These are phyloP conservation scores for Passiflora organensis DNA, from an alignment of 345 rosid genomes.

Conservation along the genomic window DNA sequence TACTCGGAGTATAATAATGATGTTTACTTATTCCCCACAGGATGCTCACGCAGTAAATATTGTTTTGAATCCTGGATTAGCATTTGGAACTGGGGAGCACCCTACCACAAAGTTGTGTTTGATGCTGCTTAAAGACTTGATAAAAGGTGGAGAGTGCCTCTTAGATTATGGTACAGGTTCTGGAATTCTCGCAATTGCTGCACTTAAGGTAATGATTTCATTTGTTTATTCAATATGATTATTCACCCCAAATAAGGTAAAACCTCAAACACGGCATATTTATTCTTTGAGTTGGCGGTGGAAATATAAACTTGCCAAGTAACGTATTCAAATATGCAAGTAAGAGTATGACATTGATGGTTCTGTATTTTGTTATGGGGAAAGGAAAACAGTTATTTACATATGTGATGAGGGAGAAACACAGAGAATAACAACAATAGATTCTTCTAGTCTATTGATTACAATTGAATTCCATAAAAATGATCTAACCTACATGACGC, in stretches of 20 bases:
- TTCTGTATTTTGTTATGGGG: no score
- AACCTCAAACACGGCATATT: background rate
- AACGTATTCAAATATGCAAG: no score
- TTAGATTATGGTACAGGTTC: constrained; percentile 94
- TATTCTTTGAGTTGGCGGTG: no score
- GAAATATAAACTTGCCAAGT: no score
- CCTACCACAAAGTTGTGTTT: constrained; percentile 71
- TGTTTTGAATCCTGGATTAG: constrained; percentile 75
- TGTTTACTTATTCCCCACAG: constrained; percentile 30
- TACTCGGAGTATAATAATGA: background rate
- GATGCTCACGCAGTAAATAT: constrained; percentile 59
- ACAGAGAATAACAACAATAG: no score
- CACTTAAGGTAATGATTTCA: constrained; percentile 52
- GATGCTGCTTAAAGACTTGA: constrained; percentile 47
- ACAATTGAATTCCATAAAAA: no score
- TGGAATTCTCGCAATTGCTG: constrained; percentile 87
- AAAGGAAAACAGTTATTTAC: no score
- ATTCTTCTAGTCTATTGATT: no score
- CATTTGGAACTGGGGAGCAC: constrained; percentile 94
- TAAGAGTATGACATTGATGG: no score
- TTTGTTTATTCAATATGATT: background rate
- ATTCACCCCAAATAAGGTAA: background rate
- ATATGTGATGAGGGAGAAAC: no score
- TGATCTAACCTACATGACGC: no score
- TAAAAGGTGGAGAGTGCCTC: constrained; percentile 71